Evolutionary conservation across 192 early-diverging fungal species (phyloP).

Genomic region (Backusella macrospora): DNA sequence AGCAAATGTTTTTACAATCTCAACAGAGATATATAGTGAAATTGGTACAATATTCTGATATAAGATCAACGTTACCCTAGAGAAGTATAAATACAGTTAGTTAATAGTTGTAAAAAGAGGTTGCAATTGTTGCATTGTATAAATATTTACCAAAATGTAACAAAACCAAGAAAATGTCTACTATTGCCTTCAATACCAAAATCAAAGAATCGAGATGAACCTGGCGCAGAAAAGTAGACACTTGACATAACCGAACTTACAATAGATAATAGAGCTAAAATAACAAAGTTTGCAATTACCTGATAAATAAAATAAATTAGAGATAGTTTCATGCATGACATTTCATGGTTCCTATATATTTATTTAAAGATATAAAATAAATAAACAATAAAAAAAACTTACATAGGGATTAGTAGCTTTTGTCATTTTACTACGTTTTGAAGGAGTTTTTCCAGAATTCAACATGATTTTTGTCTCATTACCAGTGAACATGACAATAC

Average conservation of each 20-base stretch:
- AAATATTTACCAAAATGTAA: constrained; percentile 68
- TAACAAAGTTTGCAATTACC: constrained; percentile 79
- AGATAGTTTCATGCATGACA: background rate
- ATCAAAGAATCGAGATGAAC: constrained; percentile 56
- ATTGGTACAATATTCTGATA: constrained; percentile 98
- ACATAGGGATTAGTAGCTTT: constrained; percentile 91
- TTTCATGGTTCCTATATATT: background rate
- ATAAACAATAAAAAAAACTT: constrained; percentile 24
- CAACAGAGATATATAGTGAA: constrained; percentile 91
- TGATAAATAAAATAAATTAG: constrained; percentile 35
- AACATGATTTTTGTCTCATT: constrained; percentile 97
- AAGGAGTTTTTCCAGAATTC: constrained; percentile 92
- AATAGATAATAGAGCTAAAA: constrained; percentile 76
- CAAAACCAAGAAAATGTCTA: constrained; percentile 59
- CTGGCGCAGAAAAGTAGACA: constrained; percentile 59
- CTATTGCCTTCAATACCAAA: constrained; percentile 52
- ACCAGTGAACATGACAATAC: constrained; percentile 87
- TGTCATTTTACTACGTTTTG: constrained; percentile 91
- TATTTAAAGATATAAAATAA: constrained; percentile 1
- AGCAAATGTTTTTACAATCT: constrained; percentile 89
- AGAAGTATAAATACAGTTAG: background rate
- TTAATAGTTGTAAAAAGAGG: background rate
- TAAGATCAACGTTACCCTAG: constrained; percentile 81
- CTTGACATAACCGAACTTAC: constrained; percentile 68
- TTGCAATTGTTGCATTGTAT: background rate